Evolutionary conservation across 163 green algal species (phyloP), one percentile per base, ranked within the genome.

Genomic region (Picocystis sp.): DNA sequence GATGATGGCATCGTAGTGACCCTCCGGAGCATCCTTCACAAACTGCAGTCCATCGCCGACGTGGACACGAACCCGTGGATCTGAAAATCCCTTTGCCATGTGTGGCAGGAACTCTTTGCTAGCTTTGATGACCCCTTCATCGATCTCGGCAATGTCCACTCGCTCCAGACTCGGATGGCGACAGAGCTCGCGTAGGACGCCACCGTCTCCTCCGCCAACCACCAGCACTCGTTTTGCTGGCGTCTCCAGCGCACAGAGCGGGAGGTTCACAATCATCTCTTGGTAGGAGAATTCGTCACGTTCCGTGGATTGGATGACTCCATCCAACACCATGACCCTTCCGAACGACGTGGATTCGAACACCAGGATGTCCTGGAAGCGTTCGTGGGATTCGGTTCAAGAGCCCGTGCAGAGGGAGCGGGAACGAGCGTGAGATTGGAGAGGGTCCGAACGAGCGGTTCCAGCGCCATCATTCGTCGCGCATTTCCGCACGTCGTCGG

Each of bases 251-350:
- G 77, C 75, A 57, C 83, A 95, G 24, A 95, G 59, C 5, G 91
- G 82, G 22, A 99, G 59, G 70, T 99, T 86, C 1, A 79, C 65
- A 43, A 99, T 94, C 91, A 98, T 97, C 71, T 99, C 91, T 70
- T 98, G 91, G 71, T 99, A 99, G 5, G 80, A 79, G 55, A 92
- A 93, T 68, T 99, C 91, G 59, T 99, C 91, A 8, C 77, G 67
- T 22, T 96, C 78, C 8, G 91, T 98, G 53, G 71, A 81, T 65
- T 99, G 91, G 35, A 98, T 96, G 14, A 70, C 64, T 74, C 78
- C 86, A 49, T 95, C 86, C 33, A 95, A 72, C 35, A 91, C 46
- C 51, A 94, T 69, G 15, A 96, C 85, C 1, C 62, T 86, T 41
- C 85, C 86, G 67, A 89, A 92, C 6, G 81, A 73, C 14, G 80